Base-by-base conservation (phyloP, 148 eudicot species). In the Fagopyrum tataricum region DNA sequence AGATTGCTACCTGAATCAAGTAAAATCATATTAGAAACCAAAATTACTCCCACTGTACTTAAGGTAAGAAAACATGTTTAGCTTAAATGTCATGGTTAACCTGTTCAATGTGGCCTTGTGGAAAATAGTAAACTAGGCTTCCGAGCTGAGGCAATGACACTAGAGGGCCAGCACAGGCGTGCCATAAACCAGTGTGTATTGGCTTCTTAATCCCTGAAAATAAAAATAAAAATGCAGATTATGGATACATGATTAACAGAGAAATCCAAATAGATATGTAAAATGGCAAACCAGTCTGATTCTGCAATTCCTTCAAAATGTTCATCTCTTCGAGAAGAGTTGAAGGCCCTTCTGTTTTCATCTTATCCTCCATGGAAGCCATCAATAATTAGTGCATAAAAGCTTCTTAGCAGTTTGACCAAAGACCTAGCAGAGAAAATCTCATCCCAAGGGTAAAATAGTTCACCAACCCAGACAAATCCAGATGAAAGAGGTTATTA, bases 71-170 rank as follows among this genome's bases (percentile, higher is more conserved):
- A n/a, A n/a, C n/a, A n/a, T n/a, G n/a, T n/a, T n/a, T n/a, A n/a
- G n/a, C n/a, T n/a, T 31, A 70, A 80, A 17, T 44, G 37, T 31
- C 37, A 31, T 31, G 37, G 37, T 76, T 77, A 78, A 92, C 98
- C 91, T 95, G 98, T 75, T 96, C 99, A 76, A 91, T 96, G 75
- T 96, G 99, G 10, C 99, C 99, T 81, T 92, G 99, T 55, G 99
- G 98, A 78, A 91, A 91, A 84, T 95, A 95, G 80, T 87, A 90
- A 53, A 95, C 93, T 58, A 95, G 90, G 85, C 92, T 91, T 78
- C 98, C 98, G 11, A 90, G 86, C 77, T 86, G 96, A 79, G 98
- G 98, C 87, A 95, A 84, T 46, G 81, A 87, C 26, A 88, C 96
- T 68, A 95, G 81, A 61, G 98, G 98, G 5, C 98, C 98, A 79